These are phyloP conservation scores for Torulaspora franciscae DNA, from an alignment of 805 yeast species.

Conservation along the genomic window DNA sequence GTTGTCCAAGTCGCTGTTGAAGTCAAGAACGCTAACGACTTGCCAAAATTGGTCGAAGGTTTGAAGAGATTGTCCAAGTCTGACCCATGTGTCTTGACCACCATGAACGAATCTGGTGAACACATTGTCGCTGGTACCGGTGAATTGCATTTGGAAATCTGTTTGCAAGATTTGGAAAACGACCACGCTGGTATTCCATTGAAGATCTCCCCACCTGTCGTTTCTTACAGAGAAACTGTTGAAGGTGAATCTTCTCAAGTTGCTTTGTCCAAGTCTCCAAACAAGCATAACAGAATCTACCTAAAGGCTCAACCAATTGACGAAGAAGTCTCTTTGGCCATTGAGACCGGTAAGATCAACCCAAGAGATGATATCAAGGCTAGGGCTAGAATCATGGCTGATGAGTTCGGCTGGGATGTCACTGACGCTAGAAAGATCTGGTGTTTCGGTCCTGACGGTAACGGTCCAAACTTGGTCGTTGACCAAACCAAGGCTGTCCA, in stretches of 20 bases:
- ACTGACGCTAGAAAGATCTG: conserved; percentile 99
- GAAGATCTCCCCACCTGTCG: conserved; percentile 96
- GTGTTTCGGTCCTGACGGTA: conserved; percentile 99
- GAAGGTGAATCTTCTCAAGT: conserved; percentile 87
- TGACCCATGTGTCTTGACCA: conserved; percentile 94
- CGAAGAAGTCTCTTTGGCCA: conserved; percentile 89
- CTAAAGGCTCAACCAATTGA: conserved; percentile 93
- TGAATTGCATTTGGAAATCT: conserved; percentile 98
- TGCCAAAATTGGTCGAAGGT: conserved; percentile 99
- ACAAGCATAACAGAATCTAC: conserved; percentile 99
- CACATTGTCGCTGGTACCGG: conserved; percentile 99
- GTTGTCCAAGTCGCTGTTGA: conserved; percentile 99
- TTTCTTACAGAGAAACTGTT: conserved; percentile 98
- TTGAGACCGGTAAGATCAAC: conserved; percentile 85
- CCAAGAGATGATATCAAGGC: conserved; percentile 98
- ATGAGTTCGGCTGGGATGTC: conserved; percentile 99
- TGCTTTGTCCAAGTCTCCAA: conserved; percentile 98
- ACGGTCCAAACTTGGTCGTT: conserved; percentile 97
- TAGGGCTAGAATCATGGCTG: conserved; percentile 98
- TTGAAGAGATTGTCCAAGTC: conserved; percentile 99
- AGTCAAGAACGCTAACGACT: conserved; percentile 98
- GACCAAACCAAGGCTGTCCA: conserved; percentile 99
- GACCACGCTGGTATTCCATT: conserved; percentile 99
- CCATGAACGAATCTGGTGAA: conserved; percentile 94
- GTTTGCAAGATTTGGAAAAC: conserved; percentile 90